Conservation (phyloP, 2,329 filamentous ascomycete species). For the Fusarium agapanthi region DNA sequence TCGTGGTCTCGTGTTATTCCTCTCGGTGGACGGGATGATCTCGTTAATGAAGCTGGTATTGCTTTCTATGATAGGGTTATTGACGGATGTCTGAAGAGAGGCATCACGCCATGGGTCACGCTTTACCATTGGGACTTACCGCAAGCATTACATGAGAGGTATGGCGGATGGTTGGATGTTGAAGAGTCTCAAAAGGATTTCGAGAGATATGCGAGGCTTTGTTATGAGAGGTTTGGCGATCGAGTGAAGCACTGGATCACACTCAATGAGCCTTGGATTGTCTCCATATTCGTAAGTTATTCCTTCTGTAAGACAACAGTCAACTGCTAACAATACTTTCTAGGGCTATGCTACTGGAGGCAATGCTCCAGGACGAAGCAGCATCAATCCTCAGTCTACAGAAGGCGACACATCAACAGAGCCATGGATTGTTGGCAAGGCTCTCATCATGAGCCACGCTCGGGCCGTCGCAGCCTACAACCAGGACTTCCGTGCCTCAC, state of each 20-base stretch:
- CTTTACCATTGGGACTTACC: conserved; percentile 71
- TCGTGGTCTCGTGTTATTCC: conserved; percentile 74
- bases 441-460: conserved; percentile 49
- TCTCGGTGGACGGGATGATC: conserved; percentile 68
- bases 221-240: conserved; percentile 53
- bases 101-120: conserved; percentile 69
- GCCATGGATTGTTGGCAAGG: conserved; percentile 49
- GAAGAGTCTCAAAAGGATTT: conserved; percentile 47
- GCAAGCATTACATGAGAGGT: conserved; percentile 48
- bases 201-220: conserved; percentile 48
- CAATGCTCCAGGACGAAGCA: conserved; percentile 47
- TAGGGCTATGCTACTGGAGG: conserved; percentile 47
- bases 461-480: conserved; percentile 46
- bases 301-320: fast-evolving
- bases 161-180: conserved; percentile 48
- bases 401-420: conserved; percentile 49
- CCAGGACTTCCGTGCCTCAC: conserved; percentile 42
- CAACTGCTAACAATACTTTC: neutral
- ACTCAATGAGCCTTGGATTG: conserved; percentile 52
- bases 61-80: conserved; percentile 68
- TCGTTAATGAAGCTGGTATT: conserved; percentile 68
- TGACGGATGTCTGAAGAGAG: conserved; percentile 63
- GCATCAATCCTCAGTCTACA: conserved; percentile 36
- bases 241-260: conserved; percentile 52
- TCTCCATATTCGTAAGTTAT: conserved; percentile 45